Conservation (phyloP, 2,329 filamentous ascomycete species). For the Trichoderma semiorbis region DNA sequence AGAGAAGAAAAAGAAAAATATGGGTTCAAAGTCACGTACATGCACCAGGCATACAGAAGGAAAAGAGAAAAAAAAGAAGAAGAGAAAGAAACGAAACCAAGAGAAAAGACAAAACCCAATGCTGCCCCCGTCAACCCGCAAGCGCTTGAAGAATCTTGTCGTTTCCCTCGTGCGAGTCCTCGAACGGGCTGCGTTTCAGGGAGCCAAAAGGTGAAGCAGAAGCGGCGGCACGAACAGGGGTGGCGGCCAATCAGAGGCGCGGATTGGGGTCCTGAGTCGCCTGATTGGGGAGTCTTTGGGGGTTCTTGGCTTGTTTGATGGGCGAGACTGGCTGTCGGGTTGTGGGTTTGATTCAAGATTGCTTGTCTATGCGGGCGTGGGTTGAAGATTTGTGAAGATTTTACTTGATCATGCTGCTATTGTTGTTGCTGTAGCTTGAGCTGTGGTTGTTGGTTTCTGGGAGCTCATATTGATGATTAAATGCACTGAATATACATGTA, state of each 20-base stretch:
- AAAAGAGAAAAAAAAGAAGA: neutral
- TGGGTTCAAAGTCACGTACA: neutral
- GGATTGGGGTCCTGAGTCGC: slow-evolving; percentile 13
- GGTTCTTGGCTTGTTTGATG: neutral
- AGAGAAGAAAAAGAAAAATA: neutral
- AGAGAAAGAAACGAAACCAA: neutral
- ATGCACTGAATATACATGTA: neutral
- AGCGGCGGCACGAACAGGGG: slow-evolving; percentile 1
- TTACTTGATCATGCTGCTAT: neutral
- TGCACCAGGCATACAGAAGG: slow-evolving; percentile 1
- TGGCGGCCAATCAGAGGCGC: slow-evolving; percentile 11
- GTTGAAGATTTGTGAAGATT: neutral
- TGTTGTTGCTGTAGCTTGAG: neutral
- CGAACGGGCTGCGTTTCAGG: slow-evolving; percentile 18
- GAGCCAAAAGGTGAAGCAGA: slow-evolving; percentile 16
- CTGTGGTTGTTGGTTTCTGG: neutral
- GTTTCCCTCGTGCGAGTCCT: neutral
- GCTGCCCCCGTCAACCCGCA: neutral
- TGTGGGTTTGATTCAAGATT: neutral
- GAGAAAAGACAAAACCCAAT: neutral
- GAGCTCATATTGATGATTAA: neutral
- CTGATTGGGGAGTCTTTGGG: slow-evolving; percentile 17
- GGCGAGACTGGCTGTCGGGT: too few species aligned
- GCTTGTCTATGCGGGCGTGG: neutral
- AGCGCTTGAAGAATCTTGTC: neutral